Evolutionary conservation across 495 filamentous ascomycete genomes (phyloP), one percentile per base, ranked within the genome.

Genomic region (Haplographium delicatum): DNA sequence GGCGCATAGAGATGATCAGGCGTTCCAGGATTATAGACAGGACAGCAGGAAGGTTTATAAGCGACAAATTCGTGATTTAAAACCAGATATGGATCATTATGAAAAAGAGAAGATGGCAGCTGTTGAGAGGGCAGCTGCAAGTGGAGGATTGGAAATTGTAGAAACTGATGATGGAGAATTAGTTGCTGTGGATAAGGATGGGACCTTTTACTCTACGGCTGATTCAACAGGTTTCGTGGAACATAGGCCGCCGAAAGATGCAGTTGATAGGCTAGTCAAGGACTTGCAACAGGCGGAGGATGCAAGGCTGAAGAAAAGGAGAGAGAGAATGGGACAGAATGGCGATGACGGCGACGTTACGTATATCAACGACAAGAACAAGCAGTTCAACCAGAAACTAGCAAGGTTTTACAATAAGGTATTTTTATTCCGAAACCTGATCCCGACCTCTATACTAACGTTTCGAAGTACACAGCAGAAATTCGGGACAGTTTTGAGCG

Each of bases 281-380:
- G 89, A 96, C 67, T 64, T 96, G 60, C 80, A 79, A 59, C 94
- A 90, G 74, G 89, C 88, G 4, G 93, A 97, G 70, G 90, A 95
- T 57, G 72, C 78, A 24, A 72, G 89, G 28, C 66, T 96, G 68
- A 87, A 86, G 76, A 91, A 93, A 72, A 79, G 88, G 56, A 83
- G 78, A 63, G 87, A 90, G 51, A 77, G 89, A 48, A 80, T 76
- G 66, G 81, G 78, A 11, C 79, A 87, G 55, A 86, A 88, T 19
- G 82, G 77, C 41, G 80, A 84, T 39, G 88, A 90, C 27, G 80
- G 78, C 22, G 93, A 98, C 65, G 88, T 97, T 51, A 97, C 94
- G 8, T 97, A 94, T 69, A 98, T 98, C 76, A 98, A 98, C 68
- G 89, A 96, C 68, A 96, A 97, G 85, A 95, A 95, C 74, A 95